Evolutionary conservation across 305 asterid genomes (phyloP).

Genomic region (Fraxinus sp.): DNA sequence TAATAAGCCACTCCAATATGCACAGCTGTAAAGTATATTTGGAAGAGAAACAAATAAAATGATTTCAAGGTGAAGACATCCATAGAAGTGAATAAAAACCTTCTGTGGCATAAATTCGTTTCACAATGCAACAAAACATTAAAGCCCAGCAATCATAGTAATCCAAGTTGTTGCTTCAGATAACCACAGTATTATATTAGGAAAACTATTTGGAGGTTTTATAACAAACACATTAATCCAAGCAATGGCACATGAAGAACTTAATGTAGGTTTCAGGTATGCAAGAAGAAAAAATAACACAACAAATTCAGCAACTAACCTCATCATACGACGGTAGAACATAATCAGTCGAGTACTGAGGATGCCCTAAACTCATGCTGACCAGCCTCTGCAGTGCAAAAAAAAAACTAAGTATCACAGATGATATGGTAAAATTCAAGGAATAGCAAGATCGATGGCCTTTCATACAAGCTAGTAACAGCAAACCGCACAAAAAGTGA

Average conservation of each 20-base stretch:
- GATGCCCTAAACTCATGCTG: constrained; percentile 70
- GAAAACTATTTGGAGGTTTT: neutral
- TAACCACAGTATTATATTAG: neutral
- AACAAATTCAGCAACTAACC: constrained; percentile 35
- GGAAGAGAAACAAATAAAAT: neutral
- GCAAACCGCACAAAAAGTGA: neutral
- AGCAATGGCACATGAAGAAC: neutral
- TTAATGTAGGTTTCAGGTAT: neutral
- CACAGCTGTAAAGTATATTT: neutral
- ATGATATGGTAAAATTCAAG: neutral
- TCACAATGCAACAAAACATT: neutral
- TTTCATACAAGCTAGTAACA: neutral
- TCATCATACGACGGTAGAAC: constrained; percentile 82
- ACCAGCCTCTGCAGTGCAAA: constrained; percentile 72
- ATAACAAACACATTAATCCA: neutral
- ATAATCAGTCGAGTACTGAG: constrained; percentile 68
- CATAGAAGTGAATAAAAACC: neutral
- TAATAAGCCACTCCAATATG: neutral
- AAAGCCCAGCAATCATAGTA: neutral
- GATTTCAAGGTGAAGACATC: neutral
- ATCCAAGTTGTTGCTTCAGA: neutral
- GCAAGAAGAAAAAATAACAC: neutral
- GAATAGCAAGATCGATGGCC: neutral
- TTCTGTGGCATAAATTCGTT: neutral
- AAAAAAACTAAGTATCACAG: neutral